Percentiles rank a stretch among this genome's conserved stretches.
These are phyloP conservation scores for Plectranthus barbatus DNA, from an alignment of 257 asterid species.

Conservation along the genomic window DNA sequence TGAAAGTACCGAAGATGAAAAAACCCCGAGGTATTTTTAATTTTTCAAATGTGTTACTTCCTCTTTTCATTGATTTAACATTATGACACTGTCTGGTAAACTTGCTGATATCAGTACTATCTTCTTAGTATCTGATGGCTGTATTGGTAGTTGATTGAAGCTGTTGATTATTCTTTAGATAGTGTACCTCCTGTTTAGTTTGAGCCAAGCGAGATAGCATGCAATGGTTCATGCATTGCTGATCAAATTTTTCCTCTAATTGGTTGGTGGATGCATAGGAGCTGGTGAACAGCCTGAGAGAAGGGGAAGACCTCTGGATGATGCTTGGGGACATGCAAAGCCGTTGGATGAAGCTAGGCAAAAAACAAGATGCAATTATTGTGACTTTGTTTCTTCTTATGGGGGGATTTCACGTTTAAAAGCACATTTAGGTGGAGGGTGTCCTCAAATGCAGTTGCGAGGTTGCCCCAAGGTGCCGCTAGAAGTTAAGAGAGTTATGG, in stretches of 20 bases:
- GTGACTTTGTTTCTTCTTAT: slow-evolving; percentile 33
- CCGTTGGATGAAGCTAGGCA: slow-evolving; percentile 43
- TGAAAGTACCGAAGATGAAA: slow-evolving; percentile 2
- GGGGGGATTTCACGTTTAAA: slow-evolving; percentile 54
- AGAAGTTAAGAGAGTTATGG: slow-evolving; percentile 36
- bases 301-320: slow-evolving; percentile 48
- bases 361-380: slow-evolving; percentile 39
- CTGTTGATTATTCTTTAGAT: too few relatives aligned
- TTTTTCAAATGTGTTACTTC: background rate
- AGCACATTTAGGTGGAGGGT: slow-evolving; percentile 54
- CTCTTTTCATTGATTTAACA: background rate
- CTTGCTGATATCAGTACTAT: background rate
- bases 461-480: slow-evolving; percentile 43
- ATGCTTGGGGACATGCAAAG: slow-evolving; percentile 45
- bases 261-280: background rate
- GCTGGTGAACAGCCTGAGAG: slow-evolving; percentile 22
- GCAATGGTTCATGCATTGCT: background rate
- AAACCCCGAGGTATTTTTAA: slow-evolving; percentile 17
- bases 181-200: too few relatives aligned
- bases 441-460: slow-evolving; percentile 27
- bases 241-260: background rate
- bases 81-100: background rate
- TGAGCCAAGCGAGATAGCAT: too few relatives aligned
- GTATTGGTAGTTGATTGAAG: too few relatives aligned
- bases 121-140: background rate